Percentiles rank a stretch among this genome's conserved stretches.
phyloP scores from a whole-genome alignment of 441 rosid genomes.

The Gossypium laxum region DNA sequence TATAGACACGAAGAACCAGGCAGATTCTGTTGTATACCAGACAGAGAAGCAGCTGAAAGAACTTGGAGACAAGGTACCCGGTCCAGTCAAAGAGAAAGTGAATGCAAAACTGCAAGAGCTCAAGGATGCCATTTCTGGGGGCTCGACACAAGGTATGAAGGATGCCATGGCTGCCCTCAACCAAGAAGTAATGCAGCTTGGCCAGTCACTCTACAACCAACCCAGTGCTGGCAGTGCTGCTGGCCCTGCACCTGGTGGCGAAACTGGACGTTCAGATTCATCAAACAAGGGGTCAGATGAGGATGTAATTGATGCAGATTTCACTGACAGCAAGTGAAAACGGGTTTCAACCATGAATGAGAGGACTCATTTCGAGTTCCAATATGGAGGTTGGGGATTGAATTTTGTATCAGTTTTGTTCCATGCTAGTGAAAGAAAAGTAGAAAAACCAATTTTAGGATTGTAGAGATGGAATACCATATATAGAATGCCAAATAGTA shows the following conservation, averaged over 20 bases:
- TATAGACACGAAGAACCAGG: slow-evolving; percentile 89
- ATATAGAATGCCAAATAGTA: not conserved
- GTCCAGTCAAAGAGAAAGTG: slow-evolving; percentile 64
- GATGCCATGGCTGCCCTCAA: slow-evolving; percentile 77
- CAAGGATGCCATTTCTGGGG: slow-evolving; percentile 54
- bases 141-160: slow-evolving; percentile 57
- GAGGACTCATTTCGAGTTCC: not conserved
- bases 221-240: slow-evolving; percentile 37
- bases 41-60: slow-evolving; percentile 86
- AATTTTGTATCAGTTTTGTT: slow-evolving; percentile 8
- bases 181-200: slow-evolving; percentile 86
- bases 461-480: not conserved
- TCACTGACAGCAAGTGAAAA: slow-evolving; percentile 67
- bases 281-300: slow-evolving; percentile 57
- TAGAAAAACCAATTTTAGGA: not conserved
- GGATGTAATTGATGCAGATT: slow-evolving; percentile 84
- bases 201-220: slow-evolving; percentile 80
- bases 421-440: not conserved
- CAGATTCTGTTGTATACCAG: slow-evolving; percentile 71
- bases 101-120: slow-evolving; percentile 72
- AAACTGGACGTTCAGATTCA: slow-evolving; percentile 48
- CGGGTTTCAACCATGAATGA: not conserved
- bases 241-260: slow-evolving; percentile 38
- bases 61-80: slow-evolving; percentile 74
- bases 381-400: not conserved